These are phyloP conservation scores for Boletus coccyginus DNA, from an alignment of 768 basidiomycete species.

Conservation along the genomic window DNA sequence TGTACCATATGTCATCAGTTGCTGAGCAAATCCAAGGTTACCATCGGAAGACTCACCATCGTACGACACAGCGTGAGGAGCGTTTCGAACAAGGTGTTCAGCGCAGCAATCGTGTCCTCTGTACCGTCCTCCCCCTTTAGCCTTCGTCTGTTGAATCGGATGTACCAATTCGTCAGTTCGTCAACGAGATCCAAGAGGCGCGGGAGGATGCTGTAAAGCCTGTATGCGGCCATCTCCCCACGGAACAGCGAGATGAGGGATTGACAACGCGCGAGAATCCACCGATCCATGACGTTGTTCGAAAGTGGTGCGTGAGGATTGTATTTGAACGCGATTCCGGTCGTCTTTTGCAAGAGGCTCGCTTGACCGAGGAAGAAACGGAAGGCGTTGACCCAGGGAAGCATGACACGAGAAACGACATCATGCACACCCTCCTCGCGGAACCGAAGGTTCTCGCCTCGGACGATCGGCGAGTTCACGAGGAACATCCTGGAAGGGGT, in stretches of 20 bases:
- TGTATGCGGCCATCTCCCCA: conserved; percentile 95
- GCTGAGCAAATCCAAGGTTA: background rate
- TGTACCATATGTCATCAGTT: conserved; percentile 1
- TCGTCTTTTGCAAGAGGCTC: conserved; percentile 78
- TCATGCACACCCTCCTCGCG: conserved; percentile 97
- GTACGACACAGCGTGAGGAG: conserved; percentile 92
- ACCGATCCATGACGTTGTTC: conserved; percentile 95
- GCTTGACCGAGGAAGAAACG: conserved; percentile 99
- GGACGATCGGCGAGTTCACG: conserved; percentile 97
- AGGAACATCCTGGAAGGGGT: conserved; percentile 79
- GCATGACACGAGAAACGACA: conserved; percentile 91
- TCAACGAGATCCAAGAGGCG: conserved; percentile 88
- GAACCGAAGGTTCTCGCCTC: conserved; percentile 97
- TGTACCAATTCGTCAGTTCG: conserved; percentile 99
- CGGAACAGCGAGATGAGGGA: conserved; percentile 89
- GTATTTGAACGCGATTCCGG: conserved; percentile 77
- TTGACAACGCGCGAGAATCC: conserved; percentile 98
- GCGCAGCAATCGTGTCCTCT: conserved; percentile 81
- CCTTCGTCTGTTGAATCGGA: conserved; percentile 94
- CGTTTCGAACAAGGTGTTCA: conserved; percentile 96
- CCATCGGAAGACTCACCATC: conserved; percentile 58
- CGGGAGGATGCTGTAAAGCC: conserved; percentile 97
- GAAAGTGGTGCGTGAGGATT: conserved; percentile 82
- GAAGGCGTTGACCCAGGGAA: conserved; percentile 98
- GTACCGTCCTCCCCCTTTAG: conserved; percentile 93